Base-by-base conservation (phyloP, 345 rosid species). In the Rhodomyrtus tomentosa region DNA sequence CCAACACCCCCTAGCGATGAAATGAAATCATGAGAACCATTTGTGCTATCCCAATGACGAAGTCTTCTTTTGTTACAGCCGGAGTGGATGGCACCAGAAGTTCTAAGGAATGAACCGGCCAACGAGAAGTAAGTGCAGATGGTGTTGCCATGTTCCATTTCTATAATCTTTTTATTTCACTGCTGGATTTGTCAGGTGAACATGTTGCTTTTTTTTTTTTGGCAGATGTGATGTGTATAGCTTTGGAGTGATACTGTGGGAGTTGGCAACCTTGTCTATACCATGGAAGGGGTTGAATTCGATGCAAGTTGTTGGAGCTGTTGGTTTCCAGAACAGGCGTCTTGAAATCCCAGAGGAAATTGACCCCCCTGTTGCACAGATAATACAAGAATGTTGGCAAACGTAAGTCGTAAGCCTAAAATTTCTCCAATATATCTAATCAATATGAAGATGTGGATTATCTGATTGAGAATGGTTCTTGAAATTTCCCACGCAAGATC, bases 81-180 rank as follows among this genome's bases (percentile, higher is more conserved):
- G 24, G 99, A 97, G 87, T 97, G 99, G 99, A 97, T 97, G 99
- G 99, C 99, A 56, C 99, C 99, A 5, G 99, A 97, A 95, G 95
- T 97, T 84, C 91, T 97, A 83, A 93, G 99, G 90, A 95, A 95
- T 86, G 99, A 97, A 92, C 99, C 92, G 5, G 98, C 99, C 84
- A 90, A 94, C 81, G 99, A 97, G 90, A 97, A 95, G 99, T 96
- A 89, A 89, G 98, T 90, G 88, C 32, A 18, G 22, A 36, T 58
- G 82, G 48, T 82, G 73, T 32, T 56, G 14, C 49, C 36, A 1
- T 82, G n/a, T 81, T 32, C 11, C 55, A 20, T n/a, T 53, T 73
- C 27, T 51, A 59, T 42, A 8, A 10, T 53, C 52, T 7, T 56
- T 22, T 80, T 56, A 0, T 51, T 55, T 56, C 68, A 36, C 79